phyloP scores from a whole-genome alignment of 2,329 filamentous ascomycete genomes.

The Hypoxylon sp. region DNA sequence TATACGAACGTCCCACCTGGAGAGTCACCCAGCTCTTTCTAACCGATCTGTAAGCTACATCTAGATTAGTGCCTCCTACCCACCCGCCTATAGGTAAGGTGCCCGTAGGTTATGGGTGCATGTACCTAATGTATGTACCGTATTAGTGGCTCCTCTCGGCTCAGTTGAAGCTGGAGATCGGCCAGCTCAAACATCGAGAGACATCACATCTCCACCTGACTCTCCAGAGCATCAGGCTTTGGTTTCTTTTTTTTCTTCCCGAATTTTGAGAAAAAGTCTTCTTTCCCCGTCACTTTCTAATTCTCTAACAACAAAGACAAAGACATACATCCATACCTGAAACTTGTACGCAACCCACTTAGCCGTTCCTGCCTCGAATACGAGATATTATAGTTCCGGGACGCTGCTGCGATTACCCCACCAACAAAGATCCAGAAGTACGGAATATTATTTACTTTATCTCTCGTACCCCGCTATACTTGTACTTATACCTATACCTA shows the following conservation, averaged over 20 bases:
- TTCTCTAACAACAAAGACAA: conserved; percentile 3
- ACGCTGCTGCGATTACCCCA: conserved; percentile 36
- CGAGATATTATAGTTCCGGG: conserved; percentile 11
- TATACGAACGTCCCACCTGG: conserved; percentile 19
- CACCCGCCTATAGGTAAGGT: neutral
- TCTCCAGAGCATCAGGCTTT: conserved; percentile 17
- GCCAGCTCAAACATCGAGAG: conserved; percentile 28
- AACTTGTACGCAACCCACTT: conserved; percentile 3
- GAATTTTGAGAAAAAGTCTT: neutral
- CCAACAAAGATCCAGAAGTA: conserved; percentile 35
- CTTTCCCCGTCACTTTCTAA: conserved; percentile 3
- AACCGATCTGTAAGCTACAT: conserved; percentile 24
- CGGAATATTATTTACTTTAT: conserved; percentile 39
- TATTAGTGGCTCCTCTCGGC: conserved; percentile 21
- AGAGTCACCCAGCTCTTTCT: neutral
- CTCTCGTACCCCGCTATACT: conserved; percentile 33
- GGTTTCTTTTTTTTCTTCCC: conserved; percentile 4
- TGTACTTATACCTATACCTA: conserved; percentile 12
- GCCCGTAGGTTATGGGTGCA: too few species aligned
- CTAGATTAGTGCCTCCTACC: neutral
- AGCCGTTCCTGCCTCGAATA: neutral
- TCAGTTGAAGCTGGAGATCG: conserved; percentile 32
- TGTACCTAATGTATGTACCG: neutral
- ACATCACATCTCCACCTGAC: conserved; percentile 23
- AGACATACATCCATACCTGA: conserved; percentile 3